Conservation (phyloP, 2,329 filamentous ascomycete genomes). For the Monosporascus sp. region DNA sequence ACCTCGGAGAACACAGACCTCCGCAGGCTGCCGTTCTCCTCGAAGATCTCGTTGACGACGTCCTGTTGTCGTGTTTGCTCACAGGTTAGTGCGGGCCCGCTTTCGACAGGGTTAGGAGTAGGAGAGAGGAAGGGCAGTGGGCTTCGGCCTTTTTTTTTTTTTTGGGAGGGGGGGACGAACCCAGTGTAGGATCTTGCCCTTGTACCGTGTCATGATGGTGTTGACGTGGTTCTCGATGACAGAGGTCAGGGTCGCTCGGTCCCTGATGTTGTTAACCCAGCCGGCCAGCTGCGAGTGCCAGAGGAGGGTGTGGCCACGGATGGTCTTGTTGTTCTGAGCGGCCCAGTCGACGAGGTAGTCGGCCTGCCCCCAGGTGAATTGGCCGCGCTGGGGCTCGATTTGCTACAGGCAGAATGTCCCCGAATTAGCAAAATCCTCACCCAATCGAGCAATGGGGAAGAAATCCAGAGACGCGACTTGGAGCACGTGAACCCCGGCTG, state of each 20-base stretch:
- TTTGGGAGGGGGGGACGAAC: conserved; percentile 32
- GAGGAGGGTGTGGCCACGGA: conserved; percentile 62
- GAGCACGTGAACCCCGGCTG: no score
- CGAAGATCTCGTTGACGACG: conserved; percentile 61
- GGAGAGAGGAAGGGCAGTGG: conserved; percentile 15
- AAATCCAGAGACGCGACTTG: no score
- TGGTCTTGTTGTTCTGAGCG: conserved; percentile 46
- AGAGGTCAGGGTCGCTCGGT: conserved; percentile 37
- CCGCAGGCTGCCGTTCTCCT: conserved; percentile 56
- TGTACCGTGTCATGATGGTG: conserved; percentile 52
- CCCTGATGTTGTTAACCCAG: conserved; percentile 48
- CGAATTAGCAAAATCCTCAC: no score
- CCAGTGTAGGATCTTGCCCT: conserved; percentile 50
- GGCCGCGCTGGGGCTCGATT: conserved; percentile 31
- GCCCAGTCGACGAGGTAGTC: conserved; percentile 59
- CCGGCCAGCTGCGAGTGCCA: conserved; percentile 57
- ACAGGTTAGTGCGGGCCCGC: conserved; percentile 34
- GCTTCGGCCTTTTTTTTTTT: no score
- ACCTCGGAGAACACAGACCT: conserved; percentile 60
- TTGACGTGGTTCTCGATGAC: conserved; percentile 58
- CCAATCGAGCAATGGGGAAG: no score
- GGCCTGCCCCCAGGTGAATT: conserved; percentile 51
- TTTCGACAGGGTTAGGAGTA: conserved; percentile 19
- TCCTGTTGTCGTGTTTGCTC: conserved; percentile 38
- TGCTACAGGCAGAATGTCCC: neutral